phyloP scores from a whole-genome alignment of 2,329 filamentous ascomycete species.

The Bipolaris zeicola region DNA sequence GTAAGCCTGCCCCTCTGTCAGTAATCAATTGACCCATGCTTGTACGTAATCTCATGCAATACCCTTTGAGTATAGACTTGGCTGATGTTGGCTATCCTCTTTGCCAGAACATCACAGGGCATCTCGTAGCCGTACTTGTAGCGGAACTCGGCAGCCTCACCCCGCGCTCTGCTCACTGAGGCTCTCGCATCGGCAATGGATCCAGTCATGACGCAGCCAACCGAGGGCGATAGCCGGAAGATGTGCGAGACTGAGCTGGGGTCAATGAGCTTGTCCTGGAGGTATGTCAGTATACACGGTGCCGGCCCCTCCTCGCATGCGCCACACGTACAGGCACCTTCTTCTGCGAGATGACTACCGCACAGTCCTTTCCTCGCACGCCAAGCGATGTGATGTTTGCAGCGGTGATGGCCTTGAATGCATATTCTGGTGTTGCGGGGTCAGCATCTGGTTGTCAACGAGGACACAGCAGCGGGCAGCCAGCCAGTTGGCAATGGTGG shows the following conservation, averaged over 20 bases:
- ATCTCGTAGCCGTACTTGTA: conserved; percentile 99
- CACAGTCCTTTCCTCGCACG: conserved; percentile 93
- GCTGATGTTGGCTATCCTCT: conserved; percentile 97
- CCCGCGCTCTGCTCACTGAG: conserved; percentile 88
- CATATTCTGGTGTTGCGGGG: conserved; percentile 76
- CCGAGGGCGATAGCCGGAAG: conserved; percentile 93
- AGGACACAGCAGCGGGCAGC: conserved; percentile 3
- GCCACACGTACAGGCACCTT: conserved; percentile 85
- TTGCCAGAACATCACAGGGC: conserved; percentile 95
- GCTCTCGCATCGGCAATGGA: conserved; percentile 97
- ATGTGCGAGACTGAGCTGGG: conserved; percentile 96
- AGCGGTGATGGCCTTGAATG: conserved; percentile 99
- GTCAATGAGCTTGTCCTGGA: conserved; percentile 97
- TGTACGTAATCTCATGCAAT: conserved; percentile 39
- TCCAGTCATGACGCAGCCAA: conserved; percentile 97
- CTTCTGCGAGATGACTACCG: conserved; percentile 97
- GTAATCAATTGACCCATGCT: conserved; percentile 15
- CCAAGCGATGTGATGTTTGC: conserved; percentile 99
- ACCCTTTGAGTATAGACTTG: conserved; percentile 99
- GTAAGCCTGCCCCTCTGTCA: conserved; percentile 70
- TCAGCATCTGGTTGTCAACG: conserved; percentile 16
- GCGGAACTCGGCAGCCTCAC: conserved; percentile 94
- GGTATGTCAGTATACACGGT: conserved; percentile 14
- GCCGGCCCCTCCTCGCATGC: conserved; percentile 11
- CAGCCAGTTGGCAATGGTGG: not conserved